These are phyloP conservation scores for Orbilia ellipsospora DNA, from an alignment of 2,329 filamentous ascomycete genomes.

Conservation along the genomic window DNA sequence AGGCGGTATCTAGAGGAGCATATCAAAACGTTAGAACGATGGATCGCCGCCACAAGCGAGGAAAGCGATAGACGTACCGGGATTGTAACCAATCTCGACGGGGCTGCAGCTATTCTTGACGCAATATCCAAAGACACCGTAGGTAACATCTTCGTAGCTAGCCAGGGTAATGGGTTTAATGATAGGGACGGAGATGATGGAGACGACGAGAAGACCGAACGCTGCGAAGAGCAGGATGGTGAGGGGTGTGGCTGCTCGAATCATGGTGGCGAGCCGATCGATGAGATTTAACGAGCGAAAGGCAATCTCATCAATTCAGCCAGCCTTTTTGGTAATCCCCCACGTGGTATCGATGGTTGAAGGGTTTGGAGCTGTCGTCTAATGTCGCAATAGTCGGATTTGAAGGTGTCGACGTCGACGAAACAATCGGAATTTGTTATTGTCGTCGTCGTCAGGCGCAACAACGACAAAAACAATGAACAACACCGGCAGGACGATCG, in stretches of 20 bases:
- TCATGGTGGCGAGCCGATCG: constrained; percentile 60
- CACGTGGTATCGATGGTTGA: too few species aligned
- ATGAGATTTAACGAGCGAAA: constrained; percentile 13
- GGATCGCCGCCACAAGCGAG: constrained; percentile 8
- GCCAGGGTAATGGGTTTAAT: constrained; percentile 86
- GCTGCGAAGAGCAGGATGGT: constrained; percentile 85
- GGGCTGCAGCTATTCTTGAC: constrained; percentile 73
- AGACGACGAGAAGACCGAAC: constrained; percentile 85
- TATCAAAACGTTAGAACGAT: background rate
- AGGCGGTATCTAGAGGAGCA: constrained; percentile 53
- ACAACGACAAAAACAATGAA: too few species aligned
- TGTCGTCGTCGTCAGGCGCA: too few species aligned
- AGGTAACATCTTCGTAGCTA: constrained; percentile 78
- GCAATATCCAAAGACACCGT: constrained; percentile 95
- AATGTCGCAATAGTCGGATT: too few species aligned
- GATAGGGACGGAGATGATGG: constrained; percentile 90
- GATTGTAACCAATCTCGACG: constrained; percentile 85
- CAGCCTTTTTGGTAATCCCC: too few species aligned
- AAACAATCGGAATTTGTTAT: too few species aligned
- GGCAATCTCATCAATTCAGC: constrained; percentile 8
- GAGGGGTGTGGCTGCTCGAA: constrained; percentile 92
- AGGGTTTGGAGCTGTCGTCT: too few species aligned
- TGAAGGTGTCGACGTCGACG: too few species aligned
- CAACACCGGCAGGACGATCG: constrained; percentile 2
- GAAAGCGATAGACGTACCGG: constrained; percentile 69